Percentiles rank a stretch among this genome's conserved stretches.
Evolutionary conservation across 176 grass and related monocot genomes (phyloP).

Genomic region (Aegilops tauschii): DNA sequence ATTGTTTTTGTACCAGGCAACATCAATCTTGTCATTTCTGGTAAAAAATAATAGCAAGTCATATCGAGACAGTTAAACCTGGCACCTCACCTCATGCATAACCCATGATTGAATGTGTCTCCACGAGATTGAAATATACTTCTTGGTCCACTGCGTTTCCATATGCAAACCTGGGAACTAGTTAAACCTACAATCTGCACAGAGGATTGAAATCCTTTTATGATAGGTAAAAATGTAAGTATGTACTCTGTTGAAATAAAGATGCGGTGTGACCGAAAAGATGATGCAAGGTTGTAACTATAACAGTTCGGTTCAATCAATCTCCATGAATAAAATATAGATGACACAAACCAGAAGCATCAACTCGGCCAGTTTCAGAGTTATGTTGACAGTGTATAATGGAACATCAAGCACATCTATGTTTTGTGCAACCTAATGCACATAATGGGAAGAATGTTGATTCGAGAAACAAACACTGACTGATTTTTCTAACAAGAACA

Average conservation of each 20-base stretch:
- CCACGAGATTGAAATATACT: conserved; percentile 65
- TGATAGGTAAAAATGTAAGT: neutral
- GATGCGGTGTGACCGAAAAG: neutral
- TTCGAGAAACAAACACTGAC: neutral
- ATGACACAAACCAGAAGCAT: conserved; percentile 1
- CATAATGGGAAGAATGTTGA: neutral
- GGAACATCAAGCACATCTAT: neutral
- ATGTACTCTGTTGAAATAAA: neutral
- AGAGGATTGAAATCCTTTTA: conserved; percentile 21
- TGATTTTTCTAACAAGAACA: neutral
- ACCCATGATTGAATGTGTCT: conserved; percentile 60
- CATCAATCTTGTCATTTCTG: conserved; percentile 19
- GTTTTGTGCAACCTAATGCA: neutral
- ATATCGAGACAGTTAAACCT: neutral
- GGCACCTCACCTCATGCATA: conserved; percentile 76
- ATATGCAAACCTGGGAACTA: conserved; percentile 73
- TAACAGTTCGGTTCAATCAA: neutral
- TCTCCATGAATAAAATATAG: neutral
- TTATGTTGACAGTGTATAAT: neutral
- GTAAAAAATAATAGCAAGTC: neutral
- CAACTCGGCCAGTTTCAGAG: neutral
- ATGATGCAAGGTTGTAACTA: neutral
- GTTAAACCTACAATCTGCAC: conserved; percentile 90
- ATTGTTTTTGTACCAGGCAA: conserved; percentile 8
- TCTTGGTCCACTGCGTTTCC: conserved; percentile 69